A percentile compares a stretch with the other conserved stretches of the same genome.
phyloP scores from a whole-genome alignment of 768 basidiomycete genomes.

The Sporobolomyces phaffii region DNA sequence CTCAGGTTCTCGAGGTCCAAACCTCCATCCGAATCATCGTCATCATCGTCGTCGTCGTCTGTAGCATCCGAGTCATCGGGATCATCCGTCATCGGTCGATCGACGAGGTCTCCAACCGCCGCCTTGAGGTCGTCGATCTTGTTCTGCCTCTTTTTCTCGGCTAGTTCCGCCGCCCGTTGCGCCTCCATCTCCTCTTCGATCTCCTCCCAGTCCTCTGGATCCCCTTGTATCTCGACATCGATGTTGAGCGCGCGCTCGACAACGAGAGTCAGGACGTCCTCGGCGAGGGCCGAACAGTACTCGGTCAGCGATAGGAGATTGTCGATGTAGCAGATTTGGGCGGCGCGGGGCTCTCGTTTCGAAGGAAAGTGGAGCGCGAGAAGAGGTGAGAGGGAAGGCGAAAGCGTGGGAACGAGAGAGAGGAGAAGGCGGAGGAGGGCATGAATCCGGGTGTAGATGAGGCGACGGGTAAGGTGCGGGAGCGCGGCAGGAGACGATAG shows the following conservation, averaged over 20 bases:
- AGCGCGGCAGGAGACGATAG: constrained; percentile 23
- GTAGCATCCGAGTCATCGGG: constrained; percentile 59
- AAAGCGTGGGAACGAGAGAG: constrained; percentile 81
- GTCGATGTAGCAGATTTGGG: constrained; percentile 82
- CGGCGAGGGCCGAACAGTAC: constrained; percentile 78
- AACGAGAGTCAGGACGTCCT: constrained; percentile 75
- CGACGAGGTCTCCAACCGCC: constrained; percentile 57
- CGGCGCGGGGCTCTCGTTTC: constrained; percentile 72
- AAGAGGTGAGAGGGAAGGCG: constrained; percentile 76
- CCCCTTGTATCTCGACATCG: constrained; percentile 97
- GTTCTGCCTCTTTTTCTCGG: constrained; percentile 45
- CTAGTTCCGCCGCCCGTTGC: constrained; percentile 54
- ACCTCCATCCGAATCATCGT: constrained; percentile 47
- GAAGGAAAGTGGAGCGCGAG: constrained; percentile 83
- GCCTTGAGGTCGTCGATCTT: constrained; percentile 45
- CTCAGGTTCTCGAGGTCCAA: constrained; percentile 51
- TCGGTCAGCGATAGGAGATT: constrained; percentile 74
- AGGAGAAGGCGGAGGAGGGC: constrained; percentile 78
- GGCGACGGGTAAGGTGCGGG: constrained; percentile 60
- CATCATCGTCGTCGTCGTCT: constrained; percentile 53
- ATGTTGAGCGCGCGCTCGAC: constrained; percentile 93
- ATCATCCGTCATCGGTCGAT: constrained; percentile 72
- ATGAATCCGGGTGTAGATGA: constrained; percentile 81
- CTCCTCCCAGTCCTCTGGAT: constrained; percentile 82
- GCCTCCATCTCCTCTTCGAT: constrained; percentile 47